phyloP scores from a whole-genome alignment of 2,329 filamentous ascomycete genomes.

The Ceratocystis albifundus region DNA sequence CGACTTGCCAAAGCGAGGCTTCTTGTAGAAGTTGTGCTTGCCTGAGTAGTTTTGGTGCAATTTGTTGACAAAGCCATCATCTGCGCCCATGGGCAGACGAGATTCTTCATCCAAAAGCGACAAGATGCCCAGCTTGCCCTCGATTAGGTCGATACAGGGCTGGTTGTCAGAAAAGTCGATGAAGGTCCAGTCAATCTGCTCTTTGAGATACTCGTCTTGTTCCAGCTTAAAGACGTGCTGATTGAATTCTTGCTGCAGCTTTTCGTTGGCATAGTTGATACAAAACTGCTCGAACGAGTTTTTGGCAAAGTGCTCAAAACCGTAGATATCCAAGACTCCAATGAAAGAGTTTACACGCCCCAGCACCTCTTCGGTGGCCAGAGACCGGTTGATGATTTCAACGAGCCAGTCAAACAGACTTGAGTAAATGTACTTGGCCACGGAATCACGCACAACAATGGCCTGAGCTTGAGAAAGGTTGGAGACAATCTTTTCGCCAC shows the following conservation, averaged over 20 bases:
- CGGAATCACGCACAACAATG: constrained; percentile 86
- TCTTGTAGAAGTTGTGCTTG: constrained; percentile 97
- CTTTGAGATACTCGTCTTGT: constrained; percentile 91
- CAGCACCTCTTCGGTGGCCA: constrained; percentile 81
- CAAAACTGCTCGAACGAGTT: constrained; percentile 99
- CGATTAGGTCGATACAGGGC: constrained; percentile 95
- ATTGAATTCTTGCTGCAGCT: constrained; percentile 98
- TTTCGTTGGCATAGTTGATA: constrained; percentile 99
- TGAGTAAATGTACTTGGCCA: constrained; percentile 97
- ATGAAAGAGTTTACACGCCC: constrained; percentile 81
- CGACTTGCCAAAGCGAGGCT: constrained; percentile 93
- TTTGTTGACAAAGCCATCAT: constrained; percentile 94
- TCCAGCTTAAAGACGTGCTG: constrained; percentile 98
- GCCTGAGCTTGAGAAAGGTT: constrained; percentile 91
- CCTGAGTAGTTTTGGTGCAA: constrained; percentile 86
- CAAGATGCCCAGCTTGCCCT: constrained; percentile 88
- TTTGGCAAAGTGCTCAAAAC: constrained; percentile 98
- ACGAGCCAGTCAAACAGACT: constrained; percentile 98
- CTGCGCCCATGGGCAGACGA: constrained; percentile 88
- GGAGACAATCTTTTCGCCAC: constrained; percentile 94
- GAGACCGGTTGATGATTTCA: constrained; percentile 84
- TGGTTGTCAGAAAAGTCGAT: constrained; percentile 99
- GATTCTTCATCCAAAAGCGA: constrained; percentile 94
- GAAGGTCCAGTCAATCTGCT: constrained; percentile 98
- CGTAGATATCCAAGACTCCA: constrained; percentile 97